These are phyloP conservation scores for Tinospora cordifolia DNA, from an alignment of 164 flowering plant genomes.

Conservation along the genomic window DNA sequence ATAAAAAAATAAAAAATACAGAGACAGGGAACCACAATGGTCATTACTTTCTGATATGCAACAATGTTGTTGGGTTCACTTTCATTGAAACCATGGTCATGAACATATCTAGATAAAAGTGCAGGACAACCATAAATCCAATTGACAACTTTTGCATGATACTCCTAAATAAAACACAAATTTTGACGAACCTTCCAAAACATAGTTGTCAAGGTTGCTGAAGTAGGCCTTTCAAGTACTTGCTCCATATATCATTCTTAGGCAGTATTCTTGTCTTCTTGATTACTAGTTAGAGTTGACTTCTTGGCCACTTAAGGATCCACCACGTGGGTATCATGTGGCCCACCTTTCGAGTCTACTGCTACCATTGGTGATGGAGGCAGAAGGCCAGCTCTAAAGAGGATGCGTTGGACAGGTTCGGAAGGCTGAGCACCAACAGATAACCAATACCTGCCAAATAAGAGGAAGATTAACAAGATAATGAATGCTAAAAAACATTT, in stretches of 20 bases:
- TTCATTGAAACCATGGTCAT: background rate
- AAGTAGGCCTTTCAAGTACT: background rate
- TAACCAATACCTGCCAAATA: slow-evolving; percentile 27
- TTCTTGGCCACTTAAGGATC: slow-evolving; percentile 63
- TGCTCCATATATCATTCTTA: background rate
- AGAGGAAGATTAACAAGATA: background rate
- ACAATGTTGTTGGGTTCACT: background rate
- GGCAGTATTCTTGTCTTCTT: slow-evolving; percentile 10
- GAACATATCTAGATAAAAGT: background rate
- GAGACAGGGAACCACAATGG: background rate
- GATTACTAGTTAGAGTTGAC: slow-evolving; percentile 17
- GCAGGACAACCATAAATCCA: background rate
- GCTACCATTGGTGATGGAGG: slow-evolving; percentile 96
- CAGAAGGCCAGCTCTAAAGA: slow-evolving; percentile 27
- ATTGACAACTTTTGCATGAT: background rate
- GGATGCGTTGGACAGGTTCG: slow-evolving; percentile 30
- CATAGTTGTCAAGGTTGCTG: background rate
- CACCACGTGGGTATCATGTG: slow-evolving; percentile 62
- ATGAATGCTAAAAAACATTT: background rate
- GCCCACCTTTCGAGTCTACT: slow-evolving; percentile 84
- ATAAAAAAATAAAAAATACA: background rate
- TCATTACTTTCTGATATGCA: background rate
- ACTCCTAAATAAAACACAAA: background rate
- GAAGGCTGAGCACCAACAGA: slow-evolving; percentile 40
- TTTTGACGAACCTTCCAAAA: background rate